phyloP scores from a whole-genome alignment of 306 rosid genomes.

The Glycyrrhiza uralensis region DNA sequence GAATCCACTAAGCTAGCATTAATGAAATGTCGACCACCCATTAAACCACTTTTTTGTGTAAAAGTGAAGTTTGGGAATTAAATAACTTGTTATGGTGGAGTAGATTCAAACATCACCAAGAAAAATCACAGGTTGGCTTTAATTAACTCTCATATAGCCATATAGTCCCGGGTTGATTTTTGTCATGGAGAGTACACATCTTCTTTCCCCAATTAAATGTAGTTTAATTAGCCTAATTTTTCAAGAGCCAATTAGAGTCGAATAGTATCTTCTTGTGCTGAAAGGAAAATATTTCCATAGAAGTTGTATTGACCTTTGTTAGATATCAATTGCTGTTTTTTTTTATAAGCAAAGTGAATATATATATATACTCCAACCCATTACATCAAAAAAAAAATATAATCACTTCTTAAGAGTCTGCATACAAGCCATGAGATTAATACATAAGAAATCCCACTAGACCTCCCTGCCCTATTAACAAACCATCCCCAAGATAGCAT shows the following conservation, averaged over 20 bases:
- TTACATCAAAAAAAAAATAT: too few relatives aligned
- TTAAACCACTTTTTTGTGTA: conserved; percentile 6
- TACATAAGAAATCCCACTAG: too few relatives aligned
- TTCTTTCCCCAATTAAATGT: neutral
- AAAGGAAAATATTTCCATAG: conserved; percentile 8
- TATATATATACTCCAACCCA: too few relatives aligned
- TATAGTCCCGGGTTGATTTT: conserved; percentile 4
- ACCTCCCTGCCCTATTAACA: too few relatives aligned
- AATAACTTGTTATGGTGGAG: conserved; percentile 31
- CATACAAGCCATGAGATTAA: too few relatives aligned
- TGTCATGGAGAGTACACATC: conserved; percentile 47
- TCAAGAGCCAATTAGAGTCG: neutral
- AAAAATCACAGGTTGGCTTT: conserved; percentile 40
- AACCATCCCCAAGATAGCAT: too few relatives aligned
- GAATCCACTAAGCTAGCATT: conserved; percentile 51
- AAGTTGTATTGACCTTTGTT: neutral
- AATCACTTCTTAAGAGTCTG: too few relatives aligned
- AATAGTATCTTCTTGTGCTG: neutral
- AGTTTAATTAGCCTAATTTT: conserved; percentile 40
- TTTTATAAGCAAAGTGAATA: too few relatives aligned
- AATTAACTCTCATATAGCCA: too few relatives aligned
- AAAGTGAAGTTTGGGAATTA: conserved; percentile 13
- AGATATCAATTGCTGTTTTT: neutral
- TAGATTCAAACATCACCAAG: conserved; percentile 25
- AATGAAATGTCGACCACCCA: conserved; percentile 48